Evolutionary conservation across 371 early-diverging fungal genomes (phyloP).

Genomic region (Rhizopus arrhizus): DNA sequence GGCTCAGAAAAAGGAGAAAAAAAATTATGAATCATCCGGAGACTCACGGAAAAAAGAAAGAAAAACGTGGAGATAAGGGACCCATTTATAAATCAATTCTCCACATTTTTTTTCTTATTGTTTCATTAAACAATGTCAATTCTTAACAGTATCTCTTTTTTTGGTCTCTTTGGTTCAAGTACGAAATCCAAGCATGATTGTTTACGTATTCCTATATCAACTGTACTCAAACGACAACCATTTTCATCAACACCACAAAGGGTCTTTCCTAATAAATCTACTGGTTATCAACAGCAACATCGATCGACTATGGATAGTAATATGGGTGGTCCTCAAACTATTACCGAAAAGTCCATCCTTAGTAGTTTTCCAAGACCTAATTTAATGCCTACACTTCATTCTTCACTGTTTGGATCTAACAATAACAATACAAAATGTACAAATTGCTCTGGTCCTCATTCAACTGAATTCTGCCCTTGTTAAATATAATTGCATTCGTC

Average conservation of each 20-base stretch:
- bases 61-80: background rate
- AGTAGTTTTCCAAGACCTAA: conserved; percentile 53
- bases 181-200: conserved; percentile 34
- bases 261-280: conserved; percentile 20
- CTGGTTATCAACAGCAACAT: conserved; percentile 11
- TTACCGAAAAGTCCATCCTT: conserved; percentile 47
- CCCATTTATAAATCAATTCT: background rate
- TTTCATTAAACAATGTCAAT: conserved; percentile 26
- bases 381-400: conserved; percentile 49
- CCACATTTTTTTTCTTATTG: background rate
- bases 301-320: background rate
- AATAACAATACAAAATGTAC: conserved; percentile 28
- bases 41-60: conserved; percentile 23
- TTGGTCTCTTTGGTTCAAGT: conserved; percentile 33
- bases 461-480: conserved; percentile 54
- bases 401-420: conserved; percentile 42
- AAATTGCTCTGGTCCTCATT: conserved; percentile 56
- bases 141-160: conserved; percentile 29
- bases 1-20: background rate
- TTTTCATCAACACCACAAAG: conserved; percentile 23
- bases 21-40: conserved; percentile 38
- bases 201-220: conserved; percentile 37
- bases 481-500: conserved; percentile 8
- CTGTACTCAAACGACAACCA: conserved; percentile 39
- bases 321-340: conserved; percentile 22